These are phyloP conservation scores for Thraustotheca clavata DNA, from an alignment of 352 stramenopile species.

Conservation along the genomic window DNA sequence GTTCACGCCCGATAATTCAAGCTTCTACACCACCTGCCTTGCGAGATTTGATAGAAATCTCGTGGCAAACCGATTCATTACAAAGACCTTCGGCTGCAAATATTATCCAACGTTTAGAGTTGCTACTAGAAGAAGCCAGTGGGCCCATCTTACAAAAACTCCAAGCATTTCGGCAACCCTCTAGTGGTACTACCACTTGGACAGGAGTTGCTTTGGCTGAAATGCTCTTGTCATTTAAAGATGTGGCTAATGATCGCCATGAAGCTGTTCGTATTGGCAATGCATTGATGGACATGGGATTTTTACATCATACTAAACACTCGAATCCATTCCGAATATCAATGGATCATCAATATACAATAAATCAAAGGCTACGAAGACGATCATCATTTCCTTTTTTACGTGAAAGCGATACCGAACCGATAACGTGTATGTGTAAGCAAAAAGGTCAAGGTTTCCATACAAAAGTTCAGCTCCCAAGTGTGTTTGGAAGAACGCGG, in stretches of 20 bases:
- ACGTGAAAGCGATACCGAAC: conserved; percentile 29
- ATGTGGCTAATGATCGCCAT: background rate
- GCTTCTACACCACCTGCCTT: conserved; percentile 31
- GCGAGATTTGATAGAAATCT: conserved; percentile 43
- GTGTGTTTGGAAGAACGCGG: too few relatives aligned
- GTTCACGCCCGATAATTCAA: conserved; percentile 39
- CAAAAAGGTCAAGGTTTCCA: too few relatives aligned
- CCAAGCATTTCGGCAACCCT: background rate
- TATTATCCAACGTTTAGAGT: conserved; percentile 42
- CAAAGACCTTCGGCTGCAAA: conserved; percentile 35
- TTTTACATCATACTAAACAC: conserved; percentile 20
- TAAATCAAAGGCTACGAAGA: too few relatives aligned
- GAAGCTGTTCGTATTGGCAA: conserved; percentile 21
- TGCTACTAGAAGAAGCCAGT: background rate
- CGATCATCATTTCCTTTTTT: conserved; percentile 53
- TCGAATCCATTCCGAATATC: background rate
- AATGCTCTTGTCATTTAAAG: background rate
- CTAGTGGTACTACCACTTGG: background rate
- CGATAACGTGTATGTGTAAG: too few relatives aligned
- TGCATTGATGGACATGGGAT: conserved; percentile 19
- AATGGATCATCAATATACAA: too few relatives aligned
- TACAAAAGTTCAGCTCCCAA: too few relatives aligned
- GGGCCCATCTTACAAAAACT: background rate
- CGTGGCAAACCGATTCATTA: conserved; percentile 47
- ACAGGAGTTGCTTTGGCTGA: background rate